These are phyloP conservation scores for Exserohilum turcica DNA, from an alignment of 2,329 filamentous ascomycete species.

Conservation along the genomic window DNA sequence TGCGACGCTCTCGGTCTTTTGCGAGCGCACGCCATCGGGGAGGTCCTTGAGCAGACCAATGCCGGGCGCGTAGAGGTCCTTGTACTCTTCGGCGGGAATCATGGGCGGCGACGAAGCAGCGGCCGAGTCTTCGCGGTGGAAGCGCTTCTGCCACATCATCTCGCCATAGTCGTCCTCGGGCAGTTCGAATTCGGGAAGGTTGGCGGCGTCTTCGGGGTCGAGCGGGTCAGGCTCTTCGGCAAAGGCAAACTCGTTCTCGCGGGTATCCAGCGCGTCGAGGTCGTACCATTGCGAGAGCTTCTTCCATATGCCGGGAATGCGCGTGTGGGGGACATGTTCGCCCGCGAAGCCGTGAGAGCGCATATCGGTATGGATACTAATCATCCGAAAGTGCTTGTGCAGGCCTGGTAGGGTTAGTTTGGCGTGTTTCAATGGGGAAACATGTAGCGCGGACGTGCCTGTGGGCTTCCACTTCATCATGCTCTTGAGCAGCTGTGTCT, in stretches of 20 bases:
- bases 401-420: slow-evolving; percentile 51
- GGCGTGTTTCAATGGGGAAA: not conserved
- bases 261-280: slow-evolving; percentile 81
- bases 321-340: slow-evolving; percentile 74
- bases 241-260: slow-evolving; percentile 66
- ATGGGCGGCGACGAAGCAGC: slow-evolving; percentile 38
- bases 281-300: slow-evolving; percentile 87
- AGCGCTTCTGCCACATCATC: slow-evolving; percentile 52
- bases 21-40: slow-evolving; percentile 33
- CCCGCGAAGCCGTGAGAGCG: slow-evolving; percentile 68
- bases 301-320: slow-evolving; percentile 88
- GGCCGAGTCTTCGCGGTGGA: slow-evolving; percentile 35
- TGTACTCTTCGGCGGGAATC: slow-evolving; percentile 41
- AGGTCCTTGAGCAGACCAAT: slow-evolving; percentile 42
- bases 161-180: slow-evolving; percentile 52
- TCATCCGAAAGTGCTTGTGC: slow-evolving; percentile 63
- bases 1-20: slow-evolving; percentile 37
- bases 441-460: slow-evolving; percentile 51
- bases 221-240: slow-evolving; percentile 61
- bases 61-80: slow-evolving; percentile 38
- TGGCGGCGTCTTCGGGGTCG: slow-evolving; percentile 43
- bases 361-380: slow-evolving; percentile 46
- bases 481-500: slow-evolving; percentile 88
- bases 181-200: slow-evolving; percentile 49
- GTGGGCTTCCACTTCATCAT: slow-evolving; percentile 97